Conservation (phyloP, 306 rosid genomes). For the Quercus gilva region DNA sequence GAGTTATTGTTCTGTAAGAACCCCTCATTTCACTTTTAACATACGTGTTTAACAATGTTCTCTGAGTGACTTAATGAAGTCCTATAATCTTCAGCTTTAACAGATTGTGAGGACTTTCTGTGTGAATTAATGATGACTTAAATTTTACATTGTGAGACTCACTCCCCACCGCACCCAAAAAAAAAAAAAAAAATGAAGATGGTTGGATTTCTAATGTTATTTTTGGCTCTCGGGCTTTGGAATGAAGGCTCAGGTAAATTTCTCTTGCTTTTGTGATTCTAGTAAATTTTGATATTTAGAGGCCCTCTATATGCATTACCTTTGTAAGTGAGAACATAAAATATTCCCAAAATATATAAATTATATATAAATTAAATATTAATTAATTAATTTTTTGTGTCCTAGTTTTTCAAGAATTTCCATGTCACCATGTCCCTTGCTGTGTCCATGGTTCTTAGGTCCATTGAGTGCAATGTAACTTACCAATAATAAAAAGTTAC, state of each 20-base stretch:
- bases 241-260: background rate
- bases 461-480: too few relatives aligned
- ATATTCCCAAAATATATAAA: too few relatives aligned
- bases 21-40: background rate
- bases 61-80: background rate
- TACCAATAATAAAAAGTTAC: background rate
- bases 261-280: background rate
- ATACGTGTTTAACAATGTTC: background rate
- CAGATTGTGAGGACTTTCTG: background rate
- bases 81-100: background rate
- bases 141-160: too few relatives aligned
- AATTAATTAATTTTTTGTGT: too few relatives aligned
- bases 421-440: too few relatives aligned
- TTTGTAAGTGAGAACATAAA: too few relatives aligned
- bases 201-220: background rate
- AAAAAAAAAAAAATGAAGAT: background rate
- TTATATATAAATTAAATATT: too few relatives aligned
- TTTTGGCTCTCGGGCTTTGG: background rate
- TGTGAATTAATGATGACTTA: background rate
- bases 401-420: too few relatives aligned
- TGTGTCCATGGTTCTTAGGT: too few relatives aligned
- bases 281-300: background rate
- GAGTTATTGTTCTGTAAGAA: background rate
- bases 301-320: too few relatives aligned
- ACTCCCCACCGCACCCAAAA: background rate